These are phyloP conservation scores for Nakazawaea holstii DNA, from an alignment of 805 yeast genomes.

Conservation along the genomic window DNA sequence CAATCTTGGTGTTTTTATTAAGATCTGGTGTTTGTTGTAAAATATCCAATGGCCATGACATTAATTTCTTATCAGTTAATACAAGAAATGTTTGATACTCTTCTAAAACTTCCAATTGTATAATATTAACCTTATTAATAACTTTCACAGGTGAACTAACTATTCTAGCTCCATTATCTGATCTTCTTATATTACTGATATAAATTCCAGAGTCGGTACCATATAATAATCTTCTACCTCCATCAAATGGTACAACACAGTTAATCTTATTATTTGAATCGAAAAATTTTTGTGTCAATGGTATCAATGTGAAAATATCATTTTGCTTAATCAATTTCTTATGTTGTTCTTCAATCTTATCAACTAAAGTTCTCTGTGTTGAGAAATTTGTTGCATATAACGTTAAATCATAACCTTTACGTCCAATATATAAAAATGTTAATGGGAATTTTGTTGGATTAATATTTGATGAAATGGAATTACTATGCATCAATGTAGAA, in stretches of 20 bases:
- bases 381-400: slow-evolving; percentile 47
- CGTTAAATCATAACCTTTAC: slow-evolving; percentile 48
- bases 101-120: slow-evolving; percentile 87
- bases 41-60: slow-evolving; percentile 74
- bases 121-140: slow-evolving; percentile 67
- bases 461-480: slow-evolving; percentile 16
- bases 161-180: slow-evolving; percentile 43
- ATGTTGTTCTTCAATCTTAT: slow-evolving; percentile 77
- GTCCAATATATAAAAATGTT: slow-evolving; percentile 48
- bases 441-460: slow-evolving; percentile 37
- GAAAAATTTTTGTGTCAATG: slow-evolving; percentile 71
- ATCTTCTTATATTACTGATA: slow-evolving; percentile 60
- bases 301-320: slow-evolving; percentile 74
- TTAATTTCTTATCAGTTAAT: slow-evolving; percentile 74
- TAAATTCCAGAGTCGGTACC: slow-evolving; percentile 93
- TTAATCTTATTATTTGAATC: slow-evolving; percentile 73
- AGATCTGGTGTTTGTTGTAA: slow-evolving; percentile 43
- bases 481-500: slow-evolving; percentile 21
- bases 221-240: slow-evolving; percentile 83
- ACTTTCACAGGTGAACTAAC: slow-evolving; percentile 73
- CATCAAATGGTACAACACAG: slow-evolving; percentile 91
- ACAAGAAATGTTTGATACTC: slow-evolving; percentile 82
- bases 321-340: slow-evolving; percentile 61
- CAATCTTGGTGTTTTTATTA: slow-evolving; percentile 50
- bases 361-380: slow-evolving; percentile 75